Percentiles rank a stretch among this genome's conserved stretches.
These are phyloP conservation scores for Starmerella vitae DNA, from an alignment of 805 yeast species.

Conservation along the genomic window DNA sequence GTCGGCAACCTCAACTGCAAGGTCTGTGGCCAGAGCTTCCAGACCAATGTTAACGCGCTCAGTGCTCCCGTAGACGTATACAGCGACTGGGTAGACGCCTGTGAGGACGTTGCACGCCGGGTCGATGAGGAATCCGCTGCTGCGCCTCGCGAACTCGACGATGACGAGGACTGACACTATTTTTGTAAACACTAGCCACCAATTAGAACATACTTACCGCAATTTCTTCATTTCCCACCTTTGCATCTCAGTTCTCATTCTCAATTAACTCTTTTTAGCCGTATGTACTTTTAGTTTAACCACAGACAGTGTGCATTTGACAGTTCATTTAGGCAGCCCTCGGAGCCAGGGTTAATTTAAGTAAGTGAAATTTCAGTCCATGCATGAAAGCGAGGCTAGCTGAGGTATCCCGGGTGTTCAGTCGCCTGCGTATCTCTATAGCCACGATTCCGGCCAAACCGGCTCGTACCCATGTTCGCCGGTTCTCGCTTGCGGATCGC, in stretches of 20 bases:
- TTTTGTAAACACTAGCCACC: neutral
- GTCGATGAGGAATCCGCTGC: slow-evolving; percentile 19
- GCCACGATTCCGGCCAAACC: neutral
- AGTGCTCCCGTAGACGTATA: slow-evolving; percentile 86
- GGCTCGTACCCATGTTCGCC: neutral
- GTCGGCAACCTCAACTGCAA: slow-evolving; percentile 80
- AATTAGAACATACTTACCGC: neutral
- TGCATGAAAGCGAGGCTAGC: neutral
- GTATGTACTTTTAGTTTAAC: too few species aligned
- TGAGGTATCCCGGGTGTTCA: neutral
- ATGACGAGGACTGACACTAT: slow-evolving; percentile 12
- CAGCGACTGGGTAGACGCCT: slow-evolving; percentile 96
- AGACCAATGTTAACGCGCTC: slow-evolving; percentile 66
- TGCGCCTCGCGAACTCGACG: slow-evolving; percentile 20
- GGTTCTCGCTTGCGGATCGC: slow-evolving; percentile 13
- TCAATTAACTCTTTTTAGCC: too few species aligned
- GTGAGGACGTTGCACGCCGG: slow-evolving; percentile 74
- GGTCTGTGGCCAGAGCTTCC: slow-evolving; percentile 88
- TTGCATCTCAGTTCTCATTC: too few species aligned
- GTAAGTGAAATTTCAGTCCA: neutral
- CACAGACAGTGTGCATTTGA: too few species aligned
- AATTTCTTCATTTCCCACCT: too few species aligned
- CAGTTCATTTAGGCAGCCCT: too few species aligned
- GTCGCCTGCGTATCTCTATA: neutral
- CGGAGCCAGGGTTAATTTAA: neutral